Conservation (phyloP, 139 green algal species). For the Picocystis salinarum region DNA sequence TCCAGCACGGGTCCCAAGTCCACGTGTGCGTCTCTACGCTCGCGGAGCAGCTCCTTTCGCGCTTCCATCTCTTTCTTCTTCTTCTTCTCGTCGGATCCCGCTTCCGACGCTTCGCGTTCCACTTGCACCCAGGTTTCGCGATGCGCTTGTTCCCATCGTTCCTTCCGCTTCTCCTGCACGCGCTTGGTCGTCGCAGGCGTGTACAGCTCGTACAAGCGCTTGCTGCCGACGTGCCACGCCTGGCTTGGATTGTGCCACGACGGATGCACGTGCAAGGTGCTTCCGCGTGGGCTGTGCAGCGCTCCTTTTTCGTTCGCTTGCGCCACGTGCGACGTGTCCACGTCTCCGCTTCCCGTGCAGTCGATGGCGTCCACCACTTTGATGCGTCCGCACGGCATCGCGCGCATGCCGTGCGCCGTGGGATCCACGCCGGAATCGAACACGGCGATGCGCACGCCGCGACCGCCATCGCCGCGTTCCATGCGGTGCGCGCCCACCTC, state of each 20-base stretch:
- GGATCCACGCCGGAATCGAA: background rate
- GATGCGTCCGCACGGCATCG: no score
- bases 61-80: conserved; percentile 45
- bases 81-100: conserved; percentile 11
- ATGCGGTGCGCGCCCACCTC: no score
- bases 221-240: conserved; percentile 62
- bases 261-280: conserved; percentile 36
- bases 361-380: conserved; percentile 46
- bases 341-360: conserved; percentile 66
- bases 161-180: background rate
- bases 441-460: background rate
- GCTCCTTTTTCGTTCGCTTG: conserved; percentile 34
- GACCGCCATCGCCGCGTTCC: no score
- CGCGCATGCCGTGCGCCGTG: background rate
- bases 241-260: conserved; percentile 63
- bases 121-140: conserved; percentile 6
- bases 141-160: background rate
- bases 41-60: conserved; percentile 31
- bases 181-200: conserved; percentile 24
- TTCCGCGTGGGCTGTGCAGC: conserved; percentile 33
- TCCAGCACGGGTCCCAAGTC: conserved; percentile 43
- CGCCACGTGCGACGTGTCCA: conserved; percentile 52
- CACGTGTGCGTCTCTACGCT: conserved; percentile 5
- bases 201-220: conserved; percentile 51
- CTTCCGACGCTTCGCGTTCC: conserved; percentile 37